Conservation (phyloP, 306 rosid species). For the Pyrus betulifolia region DNA sequence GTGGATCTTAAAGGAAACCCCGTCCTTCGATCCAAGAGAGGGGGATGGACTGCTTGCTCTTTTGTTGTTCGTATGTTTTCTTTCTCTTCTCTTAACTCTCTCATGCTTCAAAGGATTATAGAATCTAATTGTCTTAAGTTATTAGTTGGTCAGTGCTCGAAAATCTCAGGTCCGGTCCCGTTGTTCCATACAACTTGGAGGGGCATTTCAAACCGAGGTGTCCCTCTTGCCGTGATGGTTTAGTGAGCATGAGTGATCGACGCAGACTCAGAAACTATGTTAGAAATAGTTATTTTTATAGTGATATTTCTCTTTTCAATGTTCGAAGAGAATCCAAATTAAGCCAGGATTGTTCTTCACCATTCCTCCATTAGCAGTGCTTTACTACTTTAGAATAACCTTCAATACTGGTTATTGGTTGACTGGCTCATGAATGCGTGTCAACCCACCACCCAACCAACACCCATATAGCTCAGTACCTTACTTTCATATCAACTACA, state of each 20-base stretch:
- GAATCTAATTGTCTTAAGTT: background rate
- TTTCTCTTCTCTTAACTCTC: background rate
- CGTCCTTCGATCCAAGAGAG: slow-evolving; percentile 52
- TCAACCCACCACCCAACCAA: background rate
- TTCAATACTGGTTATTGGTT: too few species aligned
- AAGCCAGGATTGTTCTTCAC: background rate
- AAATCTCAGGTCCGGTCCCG: background rate
- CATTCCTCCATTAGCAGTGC: background rate
- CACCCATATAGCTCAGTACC: background rate
- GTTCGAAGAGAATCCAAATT: background rate
- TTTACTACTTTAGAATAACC: background rate
- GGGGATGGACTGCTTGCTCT: slow-evolving; percentile 90
- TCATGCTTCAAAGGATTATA: background rate
- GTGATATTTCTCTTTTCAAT: background rate
- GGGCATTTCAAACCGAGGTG: background rate
- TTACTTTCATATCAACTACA: background rate
- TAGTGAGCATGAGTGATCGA: background rate
- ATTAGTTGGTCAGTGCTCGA: background rate
- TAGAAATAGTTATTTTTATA: too few species aligned
- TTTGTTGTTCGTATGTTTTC: slow-evolving; percentile 57
- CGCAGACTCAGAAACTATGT: background rate
- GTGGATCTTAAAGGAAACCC: slow-evolving; percentile 83
- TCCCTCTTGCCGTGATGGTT: background rate
- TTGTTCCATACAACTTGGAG: background rate
- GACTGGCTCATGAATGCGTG: background rate